phyloP scores from a whole-genome alignment of 768 basidiomycete genomes.

The Phaeolepiota aurea region DNA sequence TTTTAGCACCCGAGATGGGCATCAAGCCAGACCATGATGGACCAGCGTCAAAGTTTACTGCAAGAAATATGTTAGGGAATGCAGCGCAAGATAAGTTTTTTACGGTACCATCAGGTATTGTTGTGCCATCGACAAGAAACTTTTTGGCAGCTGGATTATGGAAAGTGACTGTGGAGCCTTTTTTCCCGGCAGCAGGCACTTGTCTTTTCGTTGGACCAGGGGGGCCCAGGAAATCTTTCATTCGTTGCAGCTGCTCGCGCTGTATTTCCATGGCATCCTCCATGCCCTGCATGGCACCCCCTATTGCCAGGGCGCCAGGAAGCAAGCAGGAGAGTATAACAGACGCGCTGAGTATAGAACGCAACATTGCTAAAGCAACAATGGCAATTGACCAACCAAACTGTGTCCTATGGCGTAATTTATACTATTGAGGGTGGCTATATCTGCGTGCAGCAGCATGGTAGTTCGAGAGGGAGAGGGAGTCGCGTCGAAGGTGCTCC shows the following conservation, averaged over 20 bases:
- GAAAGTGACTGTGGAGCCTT: conserved; percentile 43
- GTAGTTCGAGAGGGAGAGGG: too few species aligned
- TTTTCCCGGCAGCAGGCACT: conserved; percentile 19
- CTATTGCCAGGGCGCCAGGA: conserved; percentile 12
- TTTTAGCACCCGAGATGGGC: conserved; percentile 47
- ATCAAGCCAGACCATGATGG: conserved; percentile 63
- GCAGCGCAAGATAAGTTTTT: not conserved
- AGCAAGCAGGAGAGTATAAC: conserved; percentile 11
- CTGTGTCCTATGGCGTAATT: not conserved
- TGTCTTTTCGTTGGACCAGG: conserved; percentile 5
- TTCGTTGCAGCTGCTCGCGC: conserved; percentile 31
- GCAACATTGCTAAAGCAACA: conserved; percentile 9
- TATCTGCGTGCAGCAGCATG: too few species aligned
- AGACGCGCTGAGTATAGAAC: conserved; percentile 9
- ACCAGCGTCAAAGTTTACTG: conserved; percentile 59
- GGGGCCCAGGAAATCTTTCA: conserved; percentile 29
- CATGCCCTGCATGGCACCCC: conserved; percentile 27
- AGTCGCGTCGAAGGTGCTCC: too few species aligned
- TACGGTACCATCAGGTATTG: conserved; percentile 29
- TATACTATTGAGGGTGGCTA: not conserved
- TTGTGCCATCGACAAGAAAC: conserved; percentile 40
- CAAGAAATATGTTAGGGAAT: conserved; percentile 14
- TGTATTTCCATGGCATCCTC: conserved; percentile 36
- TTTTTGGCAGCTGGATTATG: conserved; percentile 48
- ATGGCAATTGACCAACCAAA: not conserved